A percentile compares a stretch with the other conserved stretches of the same genome.
phyloP scores from a whole-genome alignment of 2,329 filamentous ascomycete genomes.

The Mycocentrospora acerina region DNA sequence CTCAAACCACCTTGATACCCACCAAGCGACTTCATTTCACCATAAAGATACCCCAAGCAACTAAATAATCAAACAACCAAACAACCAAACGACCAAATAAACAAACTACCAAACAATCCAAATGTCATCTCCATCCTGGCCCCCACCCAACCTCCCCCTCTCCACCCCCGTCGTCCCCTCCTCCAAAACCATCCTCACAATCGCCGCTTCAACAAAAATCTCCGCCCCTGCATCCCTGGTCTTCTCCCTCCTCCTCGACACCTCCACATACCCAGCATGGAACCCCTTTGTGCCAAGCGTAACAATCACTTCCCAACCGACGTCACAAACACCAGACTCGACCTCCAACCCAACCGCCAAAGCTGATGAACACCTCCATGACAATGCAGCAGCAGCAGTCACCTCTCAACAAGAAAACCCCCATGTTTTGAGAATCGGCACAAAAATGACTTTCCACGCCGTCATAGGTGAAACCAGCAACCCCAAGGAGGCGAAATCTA shows the following conservation, averaged over 20 bases:
- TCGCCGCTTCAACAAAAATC: conserved; percentile 4
- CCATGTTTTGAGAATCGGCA: no score
- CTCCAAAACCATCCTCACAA: conserved; percentile 2
- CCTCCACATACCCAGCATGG: conserved; percentile 18
- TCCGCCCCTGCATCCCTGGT: conserved; percentile 20
- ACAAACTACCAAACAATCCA: no score
- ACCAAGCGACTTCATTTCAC: no score
- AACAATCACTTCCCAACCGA: background rate
- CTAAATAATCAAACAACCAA: no score
- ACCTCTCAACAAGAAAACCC: no score
- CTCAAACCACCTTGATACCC: no score
- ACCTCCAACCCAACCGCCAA: conserved; percentile 1
- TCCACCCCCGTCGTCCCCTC: conserved; percentile 7
- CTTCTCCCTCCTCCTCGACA: conserved; percentile 17
- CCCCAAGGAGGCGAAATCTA: conserved; percentile 7
- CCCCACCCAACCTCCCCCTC: conserved; percentile 4
- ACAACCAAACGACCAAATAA: no score
- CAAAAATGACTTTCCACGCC: conserved; percentile 19
- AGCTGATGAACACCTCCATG: no score
- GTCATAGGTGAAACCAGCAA: conserved; percentile 19
- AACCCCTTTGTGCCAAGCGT: conserved; percentile 21
- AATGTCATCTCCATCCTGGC: no score
- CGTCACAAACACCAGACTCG: no score
- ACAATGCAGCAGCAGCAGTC: no score
- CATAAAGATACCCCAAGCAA: no score